These are phyloP conservation scores for Odonthalia washingtoniensis DNA, from an alignment of 31 red algal species.

Conservation along the genomic window DNA sequence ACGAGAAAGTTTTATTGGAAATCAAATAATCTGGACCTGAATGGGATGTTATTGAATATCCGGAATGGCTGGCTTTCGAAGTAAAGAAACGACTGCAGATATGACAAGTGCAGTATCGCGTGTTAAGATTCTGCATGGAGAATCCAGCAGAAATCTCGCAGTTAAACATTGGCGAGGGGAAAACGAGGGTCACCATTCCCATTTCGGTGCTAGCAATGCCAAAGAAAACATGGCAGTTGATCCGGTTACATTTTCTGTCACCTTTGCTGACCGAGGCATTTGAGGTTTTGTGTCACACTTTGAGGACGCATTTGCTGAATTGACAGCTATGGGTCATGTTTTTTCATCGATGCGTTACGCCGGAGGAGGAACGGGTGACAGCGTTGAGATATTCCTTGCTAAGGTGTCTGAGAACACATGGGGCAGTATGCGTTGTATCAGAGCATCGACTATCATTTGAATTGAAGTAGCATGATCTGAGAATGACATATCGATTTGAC, in stretches of 20 bases:
- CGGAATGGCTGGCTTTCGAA: slow-evolving; percentile 21
- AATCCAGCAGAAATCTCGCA: neutral
- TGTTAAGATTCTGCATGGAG: neutral
- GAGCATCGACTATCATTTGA: neutral
- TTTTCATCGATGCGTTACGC: too few species aligned
- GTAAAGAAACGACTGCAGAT: neutral
- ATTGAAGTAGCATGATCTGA: neutral
- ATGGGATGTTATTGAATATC: neutral
- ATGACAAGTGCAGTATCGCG: slow-evolving; percentile 13
- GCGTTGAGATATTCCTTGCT: too few species aligned
- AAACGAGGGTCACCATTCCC: neutral
- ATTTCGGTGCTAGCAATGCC: neutral
- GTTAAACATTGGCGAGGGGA: slow-evolving; percentile 20
- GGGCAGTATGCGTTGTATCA: neutral
- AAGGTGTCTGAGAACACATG: too few species aligned
- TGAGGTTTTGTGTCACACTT: neutral
- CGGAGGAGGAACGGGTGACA: too few species aligned
- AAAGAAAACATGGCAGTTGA: neutral
- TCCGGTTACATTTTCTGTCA: slow-evolving; percentile 20
- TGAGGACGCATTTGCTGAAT: neutral
- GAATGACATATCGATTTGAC: neutral
- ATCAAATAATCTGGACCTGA: neutral
- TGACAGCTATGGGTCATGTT: neutral
- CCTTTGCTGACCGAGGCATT: slow-evolving; percentile 23
- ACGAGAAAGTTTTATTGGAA: slow-evolving; percentile 4